Evolutionary conservation across 1,139 yeast species (phyloP).

Genomic region (Yamadazyma triangularis): DNA sequence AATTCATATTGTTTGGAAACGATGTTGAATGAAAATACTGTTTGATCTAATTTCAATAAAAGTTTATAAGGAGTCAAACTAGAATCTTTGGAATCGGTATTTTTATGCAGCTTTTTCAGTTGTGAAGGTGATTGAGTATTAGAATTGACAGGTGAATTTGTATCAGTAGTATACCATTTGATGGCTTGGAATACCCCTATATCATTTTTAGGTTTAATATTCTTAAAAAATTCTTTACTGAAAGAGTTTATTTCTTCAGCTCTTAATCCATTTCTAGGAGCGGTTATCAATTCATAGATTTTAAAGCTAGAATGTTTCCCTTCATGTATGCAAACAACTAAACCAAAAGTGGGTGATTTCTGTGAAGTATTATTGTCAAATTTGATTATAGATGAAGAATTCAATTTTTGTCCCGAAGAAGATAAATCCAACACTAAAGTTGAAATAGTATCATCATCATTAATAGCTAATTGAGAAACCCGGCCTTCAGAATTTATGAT

Average conservation of each 20-base stretch:
- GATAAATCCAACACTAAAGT: conserved; percentile 6
- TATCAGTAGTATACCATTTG: conserved; percentile 13
- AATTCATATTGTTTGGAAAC: conserved; percentile 9
- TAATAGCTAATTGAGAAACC: conserved; percentile 8
- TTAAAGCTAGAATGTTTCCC: conserved; percentile 11
- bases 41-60: conserved; percentile 11
- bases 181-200: conserved; percentile 11
- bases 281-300: conserved; percentile 12
- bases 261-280: conserved; percentile 7
- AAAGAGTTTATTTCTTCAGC: conserved; percentile 16
- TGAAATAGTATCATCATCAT: conserved; percentile 11
- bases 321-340: conserved; percentile 10
- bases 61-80: conserved; percentile 10
- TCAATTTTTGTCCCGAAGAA: conserved; percentile 4
- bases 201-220: conserved; percentile 6
- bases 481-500: conserved; percentile 10
- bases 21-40: conserved; percentile 12
- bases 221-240: conserved; percentile 15
- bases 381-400: conserved; percentile 12
- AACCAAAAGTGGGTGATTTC: conserved; percentile 12
- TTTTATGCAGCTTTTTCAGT: conserved; percentile 4
- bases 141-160: conserved; percentile 2
- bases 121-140: conserved; percentile 3
- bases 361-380: conserved; percentile 11
- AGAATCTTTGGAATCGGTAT: conserved; percentile 5